phyloP scores from a whole-genome alignment of 164 flowering plant genomes.

The Berberis thunbergii region DNA sequence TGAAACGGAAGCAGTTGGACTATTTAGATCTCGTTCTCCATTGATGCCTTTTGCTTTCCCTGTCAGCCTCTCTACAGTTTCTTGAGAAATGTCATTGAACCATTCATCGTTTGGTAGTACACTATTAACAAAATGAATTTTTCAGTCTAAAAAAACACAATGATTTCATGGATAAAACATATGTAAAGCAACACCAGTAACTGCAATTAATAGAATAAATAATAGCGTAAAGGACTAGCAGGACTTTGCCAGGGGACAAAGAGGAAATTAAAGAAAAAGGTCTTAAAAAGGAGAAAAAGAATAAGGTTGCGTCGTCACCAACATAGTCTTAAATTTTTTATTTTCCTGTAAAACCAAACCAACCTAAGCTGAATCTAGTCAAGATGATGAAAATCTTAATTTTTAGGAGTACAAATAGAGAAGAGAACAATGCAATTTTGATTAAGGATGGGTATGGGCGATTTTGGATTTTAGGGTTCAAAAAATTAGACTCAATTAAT shows the following conservation, averaged over 20 bases:
- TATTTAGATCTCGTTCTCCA: constrained; percentile 75
- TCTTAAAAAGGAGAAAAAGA: not conserved
- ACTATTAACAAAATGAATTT: constrained; percentile 28
- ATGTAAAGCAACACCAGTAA: not conserved
- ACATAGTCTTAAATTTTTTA: too few relatives aligned
- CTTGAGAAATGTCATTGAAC: constrained; percentile 75
- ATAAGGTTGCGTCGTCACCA: too few relatives aligned
- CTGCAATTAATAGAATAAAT: not conserved
- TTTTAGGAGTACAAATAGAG: too few relatives aligned
- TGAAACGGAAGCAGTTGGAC: constrained; percentile 95
- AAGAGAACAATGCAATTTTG: too few relatives aligned
- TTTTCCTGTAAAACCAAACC: too few relatives aligned
- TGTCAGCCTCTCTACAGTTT: constrained; percentile 70
- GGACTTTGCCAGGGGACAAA: not conserved
- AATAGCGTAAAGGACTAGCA: not conserved
- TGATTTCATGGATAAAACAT: not conserved
- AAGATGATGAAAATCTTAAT: too few relatives aligned
- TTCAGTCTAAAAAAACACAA: not conserved
- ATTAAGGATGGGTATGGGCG: too few relatives aligned
- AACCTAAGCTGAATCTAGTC: too few relatives aligned
- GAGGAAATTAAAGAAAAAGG: too few relatives aligned
- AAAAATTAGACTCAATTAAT: too few relatives aligned
- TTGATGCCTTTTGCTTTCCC: constrained; percentile 60
- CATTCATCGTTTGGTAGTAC: constrained; percentile 91
- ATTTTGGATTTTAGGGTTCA: too few relatives aligned